Conservation (phyloP, 306 rosid genomes). For the Oxytropis ochrocephala region DNA sequence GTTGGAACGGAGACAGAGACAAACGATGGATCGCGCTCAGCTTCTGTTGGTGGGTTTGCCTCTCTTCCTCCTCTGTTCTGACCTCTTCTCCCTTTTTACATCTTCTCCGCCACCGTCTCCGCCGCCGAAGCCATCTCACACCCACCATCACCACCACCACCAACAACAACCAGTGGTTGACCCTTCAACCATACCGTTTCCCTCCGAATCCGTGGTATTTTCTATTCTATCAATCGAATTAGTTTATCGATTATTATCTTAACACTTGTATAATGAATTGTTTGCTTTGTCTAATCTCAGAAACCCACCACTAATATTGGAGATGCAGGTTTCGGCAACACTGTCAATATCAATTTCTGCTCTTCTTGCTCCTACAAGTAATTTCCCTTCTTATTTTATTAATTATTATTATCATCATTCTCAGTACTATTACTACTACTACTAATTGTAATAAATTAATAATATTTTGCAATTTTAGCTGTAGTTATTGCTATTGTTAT, state of each 20-base stretch:
- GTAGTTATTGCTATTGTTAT: no score
- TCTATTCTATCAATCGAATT: neutral
- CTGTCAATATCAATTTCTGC: constrained; percentile 54
- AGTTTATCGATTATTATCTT: neutral
- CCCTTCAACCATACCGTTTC: constrained; percentile 20
- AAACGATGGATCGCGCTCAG: constrained; percentile 58
- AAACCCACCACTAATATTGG: constrained; percentile 25
- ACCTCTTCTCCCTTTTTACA: constrained; percentile 43
- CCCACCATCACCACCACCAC: constrained; percentile 21
- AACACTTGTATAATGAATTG: neutral
- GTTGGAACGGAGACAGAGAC: no score
- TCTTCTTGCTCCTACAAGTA: constrained; percentile 72
- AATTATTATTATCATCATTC: neutral
- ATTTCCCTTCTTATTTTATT: neutral
- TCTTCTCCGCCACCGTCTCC: constrained; percentile 25
- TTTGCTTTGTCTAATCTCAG: constrained; percentile 26
- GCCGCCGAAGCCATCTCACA: constrained; percentile 25
- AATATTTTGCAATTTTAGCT: no score
- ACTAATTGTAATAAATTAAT: no score
- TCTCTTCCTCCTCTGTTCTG: constrained; percentile 54
- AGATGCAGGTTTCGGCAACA: constrained; percentile 49
- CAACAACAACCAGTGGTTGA: constrained; percentile 22
- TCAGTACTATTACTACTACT: no score
- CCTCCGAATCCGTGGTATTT: constrained; percentile 23
- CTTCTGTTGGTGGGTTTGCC: constrained; percentile 53